Conservation (phyloP, 2,329 filamentous ascomycete species). For the Aureobasidium sp. region DNA sequence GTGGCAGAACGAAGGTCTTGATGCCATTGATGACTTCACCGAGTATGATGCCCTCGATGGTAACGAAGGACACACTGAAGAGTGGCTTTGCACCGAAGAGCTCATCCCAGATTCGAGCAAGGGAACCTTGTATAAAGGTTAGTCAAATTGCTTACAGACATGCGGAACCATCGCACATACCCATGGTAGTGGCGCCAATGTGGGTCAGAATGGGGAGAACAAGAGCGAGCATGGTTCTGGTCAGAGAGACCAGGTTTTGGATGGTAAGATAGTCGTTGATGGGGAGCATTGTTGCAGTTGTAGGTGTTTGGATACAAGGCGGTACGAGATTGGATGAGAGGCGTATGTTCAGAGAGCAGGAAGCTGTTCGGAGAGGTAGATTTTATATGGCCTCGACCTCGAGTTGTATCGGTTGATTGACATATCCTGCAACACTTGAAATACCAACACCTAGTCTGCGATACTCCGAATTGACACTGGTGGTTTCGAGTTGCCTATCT, state of each 20-base stretch:
- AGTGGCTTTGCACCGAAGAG: not conserved
- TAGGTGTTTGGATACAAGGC: not conserved
- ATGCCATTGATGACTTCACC: not conserved
- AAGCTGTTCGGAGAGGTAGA: not conserved
- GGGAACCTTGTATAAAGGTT: not conserved
- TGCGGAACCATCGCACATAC: not conserved
- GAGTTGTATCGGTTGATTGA: not conserved
- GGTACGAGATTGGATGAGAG: not conserved
- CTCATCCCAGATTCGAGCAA: not conserved
- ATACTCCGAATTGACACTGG: not conserved
- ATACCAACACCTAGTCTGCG: not conserved
- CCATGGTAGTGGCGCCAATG: not conserved
- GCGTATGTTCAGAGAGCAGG: not conserved
- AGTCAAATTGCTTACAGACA: not conserved
- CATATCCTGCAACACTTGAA: not conserved
- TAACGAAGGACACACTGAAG: not conserved
- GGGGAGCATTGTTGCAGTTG: not conserved
- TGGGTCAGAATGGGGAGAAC: not conserved
- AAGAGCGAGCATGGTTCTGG: not conserved
- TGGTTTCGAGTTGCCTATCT: not conserved
- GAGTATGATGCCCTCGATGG: not conserved
- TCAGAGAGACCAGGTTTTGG: not conserved
- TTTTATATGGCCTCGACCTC: not conserved
- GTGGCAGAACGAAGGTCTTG: not conserved
- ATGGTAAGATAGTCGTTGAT: not conserved